Conservation (phyloP, 192 early-diverging fungal genomes). For the Mortierella hygrophila region DNA sequence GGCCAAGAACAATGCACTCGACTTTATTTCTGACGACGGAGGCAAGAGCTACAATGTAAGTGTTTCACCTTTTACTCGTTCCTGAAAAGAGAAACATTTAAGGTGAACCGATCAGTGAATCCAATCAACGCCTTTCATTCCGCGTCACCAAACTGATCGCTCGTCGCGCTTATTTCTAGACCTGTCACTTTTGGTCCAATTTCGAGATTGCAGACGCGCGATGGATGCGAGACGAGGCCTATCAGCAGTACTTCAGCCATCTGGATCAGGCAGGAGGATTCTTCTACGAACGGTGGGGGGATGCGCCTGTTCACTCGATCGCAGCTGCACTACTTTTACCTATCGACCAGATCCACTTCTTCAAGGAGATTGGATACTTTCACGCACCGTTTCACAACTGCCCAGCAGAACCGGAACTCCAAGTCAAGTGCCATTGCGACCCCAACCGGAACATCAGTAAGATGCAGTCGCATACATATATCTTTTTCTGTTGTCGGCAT, state of each 20-base stretch:
- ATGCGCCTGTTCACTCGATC: conserved; percentile 82
- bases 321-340: conserved; percentile 70
- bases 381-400: conserved; percentile 75
- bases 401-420: conserved; percentile 61
- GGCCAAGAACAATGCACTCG: conserved; percentile 54
- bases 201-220: conserved; percentile 81
- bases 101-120: background rate
- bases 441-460: conserved; percentile 64
- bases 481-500: background rate
- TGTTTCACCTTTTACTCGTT: background rate
- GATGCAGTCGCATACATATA: background rate
- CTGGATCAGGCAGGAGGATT: conserved; percentile 85
- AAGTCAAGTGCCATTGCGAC: conserved; percentile 64
- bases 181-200: conserved; percentile 92
- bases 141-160: background rate
- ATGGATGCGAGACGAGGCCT: conserved; percentile 77
- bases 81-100: background rate
- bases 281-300: conserved; percentile 88
- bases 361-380: conserved; percentile 80
- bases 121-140: background rate
- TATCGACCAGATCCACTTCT: conserved; percentile 77
- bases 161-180: background rate
- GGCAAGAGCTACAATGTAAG: conserved; percentile 72
- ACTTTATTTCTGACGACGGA: conserved; percentile 70
- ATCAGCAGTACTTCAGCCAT: conserved; percentile 76